phyloP scores from a whole-genome alignment of 257 asterid species.

The Ilex asprella region DNA sequence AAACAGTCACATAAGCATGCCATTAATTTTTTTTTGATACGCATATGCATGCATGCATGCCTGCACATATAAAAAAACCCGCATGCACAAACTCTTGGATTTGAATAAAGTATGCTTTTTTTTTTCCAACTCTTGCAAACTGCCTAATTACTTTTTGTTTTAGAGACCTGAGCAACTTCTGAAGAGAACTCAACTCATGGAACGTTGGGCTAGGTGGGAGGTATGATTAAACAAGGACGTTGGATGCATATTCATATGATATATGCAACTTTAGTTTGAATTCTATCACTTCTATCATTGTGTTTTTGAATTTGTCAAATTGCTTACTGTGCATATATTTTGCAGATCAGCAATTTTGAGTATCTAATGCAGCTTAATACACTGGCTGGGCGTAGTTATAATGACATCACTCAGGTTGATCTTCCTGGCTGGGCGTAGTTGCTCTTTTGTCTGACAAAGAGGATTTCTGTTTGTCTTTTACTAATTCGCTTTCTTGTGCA shows the following conservation, averaged over 20 bases:
- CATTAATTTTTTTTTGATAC: no score
- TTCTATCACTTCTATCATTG: conserved; percentile 7
- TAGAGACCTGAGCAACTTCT: conserved; percentile 98
- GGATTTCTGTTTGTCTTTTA: conserved; percentile 10
- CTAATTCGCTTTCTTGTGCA: conserved; percentile 35
- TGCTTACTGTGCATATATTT: conserved; percentile 17
- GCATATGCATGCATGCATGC: neutral
- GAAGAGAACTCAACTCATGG: conserved; percentile 96
- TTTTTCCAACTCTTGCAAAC: neutral
- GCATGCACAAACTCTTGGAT: no score
- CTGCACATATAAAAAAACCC: neutral
- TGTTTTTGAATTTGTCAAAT: conserved; percentile 6
- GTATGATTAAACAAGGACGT: conserved; percentile 42
- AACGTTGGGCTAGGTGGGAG: conserved; percentile 99
- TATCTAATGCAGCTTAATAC: conserved; percentile 98
- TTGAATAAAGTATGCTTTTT: conserved; percentile 10
- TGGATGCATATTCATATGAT: conserved; percentile 9
- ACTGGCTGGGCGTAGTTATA: conserved; percentile 95
- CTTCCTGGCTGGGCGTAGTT: conserved; percentile 10
- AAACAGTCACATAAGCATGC: conserved; percentile 7
- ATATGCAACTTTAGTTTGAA: conserved; percentile 14
- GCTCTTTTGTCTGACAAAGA: conserved; percentile 9
- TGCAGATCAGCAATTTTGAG: conserved; percentile 98
- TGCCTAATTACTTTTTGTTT: conserved; percentile 8
- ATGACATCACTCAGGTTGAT: conserved; percentile 87